Base-by-base conservation (phyloP, 805 yeast genomes). In the Suhomyces sp. region DNA sequence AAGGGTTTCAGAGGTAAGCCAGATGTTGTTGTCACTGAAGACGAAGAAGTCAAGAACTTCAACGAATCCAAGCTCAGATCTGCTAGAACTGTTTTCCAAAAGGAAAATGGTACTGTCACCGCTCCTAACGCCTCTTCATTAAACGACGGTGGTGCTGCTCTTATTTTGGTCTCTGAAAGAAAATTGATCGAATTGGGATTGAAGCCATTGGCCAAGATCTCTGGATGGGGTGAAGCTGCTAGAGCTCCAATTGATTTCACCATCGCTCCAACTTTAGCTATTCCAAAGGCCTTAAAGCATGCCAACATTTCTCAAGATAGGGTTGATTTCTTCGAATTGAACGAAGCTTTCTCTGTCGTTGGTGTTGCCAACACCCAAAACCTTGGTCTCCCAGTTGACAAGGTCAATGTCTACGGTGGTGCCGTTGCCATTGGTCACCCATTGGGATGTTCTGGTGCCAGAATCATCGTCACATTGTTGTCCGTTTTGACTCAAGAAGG, bases 211-310 rank as follows among this genome's bases (percentile, higher is more conserved):
- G 98, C 96, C 42, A 79, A 80, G 63, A 82, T 93, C 53, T 60
- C 76, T 35, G 95, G 96, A 42, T 91, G 96, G 95, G 98, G 95
- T 66, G 99, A 93, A 62, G 98, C 98, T 54, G 98, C 95, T 38
- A 90, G 88, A 62, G 79, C 80, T 28, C 98, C 99, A 47, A 76
- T 83, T 51, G 95, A 90, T 68, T 93, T 93, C 76, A 91, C 98
- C 36, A 84, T 93, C 65, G 88, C 98, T 19, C 98, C 99, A 47
- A 69, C 96, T 22, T 72, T 88, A 57, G 96, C 98, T 35, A 80
- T 91, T 52, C 96, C 96, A 68, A 91, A 90, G 74, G 98, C 97
- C 25, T 73, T 93, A 55, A 83, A 87, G 65, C 93, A 82, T 55
- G 95, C 97, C 26, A 76, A 79, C 33, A 54, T 90, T 32, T 40